A percentile compares a stretch with the other conserved stretches of the same genome.
These are phyloP conservation scores for Mycosphaerella sp. DNA, from an alignment of 2,329 filamentous ascomycete genomes.

Conservation along the genomic window DNA sequence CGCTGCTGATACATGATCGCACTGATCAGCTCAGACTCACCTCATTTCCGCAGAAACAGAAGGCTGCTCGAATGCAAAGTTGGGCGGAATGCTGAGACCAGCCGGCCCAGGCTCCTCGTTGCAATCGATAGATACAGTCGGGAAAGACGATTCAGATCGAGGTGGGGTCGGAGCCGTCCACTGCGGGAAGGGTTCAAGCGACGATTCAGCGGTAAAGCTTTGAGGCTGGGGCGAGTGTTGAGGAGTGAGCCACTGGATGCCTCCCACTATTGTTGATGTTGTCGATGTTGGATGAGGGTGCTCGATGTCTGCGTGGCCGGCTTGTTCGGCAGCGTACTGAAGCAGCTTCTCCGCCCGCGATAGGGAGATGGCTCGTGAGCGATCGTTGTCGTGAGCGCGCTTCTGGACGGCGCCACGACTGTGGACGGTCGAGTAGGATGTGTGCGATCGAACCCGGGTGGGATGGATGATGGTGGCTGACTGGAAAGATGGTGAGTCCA, in stretches of 20 bases:
- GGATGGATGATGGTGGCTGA: slow-evolving; percentile 15
- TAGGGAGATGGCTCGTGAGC: slow-evolving; percentile 26
- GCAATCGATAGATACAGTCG: slow-evolving; percentile 28
- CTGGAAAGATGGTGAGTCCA: slow-evolving; percentile 33
- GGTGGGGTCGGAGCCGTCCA: slow-evolving; percentile 33
- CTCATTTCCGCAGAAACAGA: slow-evolving; percentile 32
- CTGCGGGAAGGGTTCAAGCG: slow-evolving; percentile 27
- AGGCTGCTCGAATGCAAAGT: slow-evolving; percentile 27
- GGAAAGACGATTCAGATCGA: slow-evolving; percentile 31
- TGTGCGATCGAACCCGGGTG: slow-evolving; percentile 23
- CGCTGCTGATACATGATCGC: slow-evolving; percentile 2
- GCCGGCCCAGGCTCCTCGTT: slow-evolving; percentile 25
- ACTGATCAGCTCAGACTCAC: slow-evolving; percentile 20
- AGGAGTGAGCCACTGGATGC: slow-evolving; percentile 29
- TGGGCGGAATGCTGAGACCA: slow-evolving; percentile 18
- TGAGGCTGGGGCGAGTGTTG: slow-evolving; percentile 31
- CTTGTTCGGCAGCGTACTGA: slow-evolving; percentile 24
- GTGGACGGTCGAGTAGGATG: slow-evolving; percentile 25
- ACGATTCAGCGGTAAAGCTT: slow-evolving; percentile 20
- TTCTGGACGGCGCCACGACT: slow-evolving; percentile 29
- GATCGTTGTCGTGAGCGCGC: slow-evolving; percentile 22
- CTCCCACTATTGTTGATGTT: slow-evolving; percentile 9
- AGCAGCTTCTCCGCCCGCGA: slow-evolving; percentile 29
- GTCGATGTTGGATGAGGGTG: slow-evolving; percentile 6
- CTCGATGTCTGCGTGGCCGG: slow-evolving; percentile 13